Evolutionary conservation across 257 asterid species (phyloP), one percentile per base, ranked within the genome.

Genomic region (Fraxinus americana): DNA sequence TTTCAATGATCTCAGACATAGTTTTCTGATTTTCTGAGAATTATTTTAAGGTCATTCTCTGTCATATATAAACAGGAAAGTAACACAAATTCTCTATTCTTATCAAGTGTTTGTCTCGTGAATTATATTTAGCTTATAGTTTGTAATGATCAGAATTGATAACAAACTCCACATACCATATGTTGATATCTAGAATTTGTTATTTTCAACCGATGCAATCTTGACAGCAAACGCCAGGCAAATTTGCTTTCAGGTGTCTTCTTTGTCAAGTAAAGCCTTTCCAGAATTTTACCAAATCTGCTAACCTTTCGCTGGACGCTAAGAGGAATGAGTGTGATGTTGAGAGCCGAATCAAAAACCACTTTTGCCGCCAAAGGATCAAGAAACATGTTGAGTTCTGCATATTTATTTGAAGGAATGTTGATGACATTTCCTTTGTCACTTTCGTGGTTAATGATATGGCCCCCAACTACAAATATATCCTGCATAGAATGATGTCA

Each of bases 331-430:
- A 94, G 82, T 1, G 97, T 94, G 80, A 92, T 87, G 30, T 86
- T 86, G 21, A 83, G 84, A 39, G 80, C 80, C 32, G 96, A 89
- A 5, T 67, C 68, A 21, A 94, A 77, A 75, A 92, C 97, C 52
- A 72, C 77, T 67, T 90, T 81, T 79, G 97, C 97, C 34, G 94
- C 97, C 71, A 87, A 81, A 67, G 97, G 97, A 65, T 94, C 98
- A 61, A 94, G 95, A 85, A 88, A 94, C 90, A 92, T 87, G 48
- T 94, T 94, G 67, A 92, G 84, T 70, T 92, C 98, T 21, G 98
- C 92, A 52, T 84, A 83, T 74, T 84, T 73, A 50, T 91, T 90
- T 78, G 89, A 81, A 43, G 92, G 90, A 77, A 86, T 86, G 79
- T 85, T 88, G 67, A 89, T 80, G 48, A 90, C 90, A 79, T 94